Evolutionary conservation across 495 filamentous ascomycete species (phyloP).

Genomic region (Halenospora varia): DNA sequence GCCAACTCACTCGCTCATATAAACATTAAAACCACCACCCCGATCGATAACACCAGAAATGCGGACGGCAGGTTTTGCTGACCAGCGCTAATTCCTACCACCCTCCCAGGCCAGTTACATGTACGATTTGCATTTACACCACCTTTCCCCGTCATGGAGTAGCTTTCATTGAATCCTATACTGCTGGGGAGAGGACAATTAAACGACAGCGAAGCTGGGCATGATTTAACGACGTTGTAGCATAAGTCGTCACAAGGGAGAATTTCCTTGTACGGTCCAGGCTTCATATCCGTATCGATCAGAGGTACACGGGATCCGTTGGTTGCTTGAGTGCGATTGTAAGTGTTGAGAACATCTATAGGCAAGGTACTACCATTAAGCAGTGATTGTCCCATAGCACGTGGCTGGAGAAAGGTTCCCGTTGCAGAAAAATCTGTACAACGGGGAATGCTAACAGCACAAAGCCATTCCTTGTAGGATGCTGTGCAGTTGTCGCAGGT

Average conservation of each 20-base stretch:
- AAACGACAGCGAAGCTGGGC: slow-evolving; percentile 76
- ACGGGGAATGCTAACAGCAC: slow-evolving; percentile 84
- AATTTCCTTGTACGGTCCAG: slow-evolving; percentile 92
- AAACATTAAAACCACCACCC: slow-evolving; percentile 11
- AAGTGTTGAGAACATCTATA: slow-evolving; percentile 30
- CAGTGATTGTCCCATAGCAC: slow-evolving; percentile 65
- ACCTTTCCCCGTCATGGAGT: slow-evolving; percentile 42
- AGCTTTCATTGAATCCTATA: slow-evolving; percentile 57
- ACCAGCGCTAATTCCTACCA: slow-evolving; percentile 7
- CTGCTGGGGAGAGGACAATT: slow-evolving; percentile 58
- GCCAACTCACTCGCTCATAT: slow-evolving; percentile 6
- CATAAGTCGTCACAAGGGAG: slow-evolving; percentile 83
- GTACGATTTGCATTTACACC: slow-evolving; percentile 14
- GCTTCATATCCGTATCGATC: slow-evolving; percentile 68
- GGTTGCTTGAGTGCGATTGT: slow-evolving; percentile 17
- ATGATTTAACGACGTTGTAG: slow-evolving; percentile 75
- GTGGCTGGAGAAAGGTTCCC: slow-evolving; percentile 53
- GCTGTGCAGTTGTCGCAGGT: slow-evolving; percentile 69
- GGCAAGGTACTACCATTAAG: slow-evolving; percentile 58
- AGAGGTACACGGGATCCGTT: slow-evolving; percentile 59
- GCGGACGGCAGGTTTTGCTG: not conserved
- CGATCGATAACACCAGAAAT: not conserved
- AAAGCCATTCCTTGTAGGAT: slow-evolving; percentile 93
- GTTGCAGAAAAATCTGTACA: slow-evolving; percentile 74
- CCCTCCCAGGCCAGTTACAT: slow-evolving; percentile 25